phyloP scores from a whole-genome alignment of 257 asterid species.

The Phtheirospermum japonicum region DNA sequence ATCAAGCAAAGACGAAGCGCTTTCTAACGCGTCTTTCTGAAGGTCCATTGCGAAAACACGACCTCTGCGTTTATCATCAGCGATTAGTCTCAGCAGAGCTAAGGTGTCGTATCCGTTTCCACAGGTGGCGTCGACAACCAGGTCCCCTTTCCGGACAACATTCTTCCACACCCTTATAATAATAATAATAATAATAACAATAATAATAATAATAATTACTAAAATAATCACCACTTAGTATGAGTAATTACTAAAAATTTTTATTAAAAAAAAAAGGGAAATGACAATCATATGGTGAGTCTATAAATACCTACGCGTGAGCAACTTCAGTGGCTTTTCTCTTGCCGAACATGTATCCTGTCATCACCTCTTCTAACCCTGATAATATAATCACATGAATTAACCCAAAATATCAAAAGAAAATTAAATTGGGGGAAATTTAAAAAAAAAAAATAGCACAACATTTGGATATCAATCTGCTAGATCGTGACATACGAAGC shows the following conservation, averaged over 20 bases:
- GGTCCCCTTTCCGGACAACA: conserved; percentile 71
- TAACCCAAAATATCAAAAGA: too few relatives aligned
- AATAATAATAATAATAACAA: too few relatives aligned
- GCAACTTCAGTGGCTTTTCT: conserved; percentile 86
- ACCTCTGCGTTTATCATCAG: conserved; percentile 51
- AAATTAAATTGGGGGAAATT: too few relatives aligned
- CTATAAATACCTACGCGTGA: conserved; percentile 65
- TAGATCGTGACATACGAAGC: not conserved
- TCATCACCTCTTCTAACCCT: conserved; percentile 66
- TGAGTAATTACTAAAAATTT: not conserved
- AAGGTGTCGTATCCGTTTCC: conserved; percentile 92
- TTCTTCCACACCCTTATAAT: conserved; percentile 67
- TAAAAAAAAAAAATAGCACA: too few relatives aligned
- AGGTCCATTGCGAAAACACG: conserved; percentile 85
- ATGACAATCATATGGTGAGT: not conserved
- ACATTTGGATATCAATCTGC: not conserved
- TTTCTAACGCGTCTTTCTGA: conserved; percentile 72
- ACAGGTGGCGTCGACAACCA: conserved; percentile 89
- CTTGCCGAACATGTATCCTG: conserved; percentile 71
- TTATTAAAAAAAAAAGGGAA: not conserved
- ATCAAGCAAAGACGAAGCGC: conserved; percentile 65
- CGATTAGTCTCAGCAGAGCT: conserved; percentile 64
- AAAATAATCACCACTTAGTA: conserved; percentile 1
- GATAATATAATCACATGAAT: conserved; percentile 1
- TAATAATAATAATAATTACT: conserved; percentile 2